Percentiles rank a stretch among this genome's conserved stretches.
phyloP scores from a whole-genome alignment of 768 basidiomycete genomes.

The Serendipita vermifera region DNA sequence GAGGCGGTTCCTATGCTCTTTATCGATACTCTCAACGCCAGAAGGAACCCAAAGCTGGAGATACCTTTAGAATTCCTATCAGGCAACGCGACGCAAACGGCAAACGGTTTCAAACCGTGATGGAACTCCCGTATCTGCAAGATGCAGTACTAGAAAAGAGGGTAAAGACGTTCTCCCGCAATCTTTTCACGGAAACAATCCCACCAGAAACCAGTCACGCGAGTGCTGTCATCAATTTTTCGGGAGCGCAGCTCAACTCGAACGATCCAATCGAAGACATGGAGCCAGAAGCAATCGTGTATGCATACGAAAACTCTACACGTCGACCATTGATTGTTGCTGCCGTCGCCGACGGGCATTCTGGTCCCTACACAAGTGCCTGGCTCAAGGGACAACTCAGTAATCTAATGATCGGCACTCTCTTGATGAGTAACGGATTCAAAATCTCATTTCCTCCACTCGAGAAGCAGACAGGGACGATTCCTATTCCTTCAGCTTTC shows the following conservation, averaged over 20 bases:
- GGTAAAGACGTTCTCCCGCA: constrained; percentile 1
- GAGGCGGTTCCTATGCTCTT: not conserved
- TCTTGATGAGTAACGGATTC: constrained; percentile 37
- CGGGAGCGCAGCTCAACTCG: constrained; percentile 65
- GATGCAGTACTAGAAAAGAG: constrained; percentile 10
- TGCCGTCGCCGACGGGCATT: constrained; percentile 84
- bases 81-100: constrained; percentile 8
- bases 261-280: constrained; percentile 93
- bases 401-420: constrained; percentile 37
- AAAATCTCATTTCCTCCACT: constrained; percentile 37
- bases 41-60: not conserved
- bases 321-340: constrained; percentile 73
- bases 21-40: constrained; percentile 8
- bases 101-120: not conserved
- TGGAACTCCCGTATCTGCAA: constrained; percentile 12
- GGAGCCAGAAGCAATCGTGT: constrained; percentile 52
- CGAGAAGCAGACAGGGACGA: constrained; percentile 50
- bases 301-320: constrained; percentile 32
- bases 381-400: constrained; percentile 38
- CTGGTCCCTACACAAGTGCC: constrained; percentile 70
- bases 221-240: constrained; percentile 50
- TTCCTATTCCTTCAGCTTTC: constrained; percentile 57
- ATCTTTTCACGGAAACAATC: not conserved
- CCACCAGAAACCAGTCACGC: constrained; percentile 17
- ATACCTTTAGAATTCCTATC: constrained; percentile 7